Evolutionary conservation across 2,329 filamentous ascomycete genomes (phyloP).

Genomic region (Scedosporium dehoogii): DNA sequence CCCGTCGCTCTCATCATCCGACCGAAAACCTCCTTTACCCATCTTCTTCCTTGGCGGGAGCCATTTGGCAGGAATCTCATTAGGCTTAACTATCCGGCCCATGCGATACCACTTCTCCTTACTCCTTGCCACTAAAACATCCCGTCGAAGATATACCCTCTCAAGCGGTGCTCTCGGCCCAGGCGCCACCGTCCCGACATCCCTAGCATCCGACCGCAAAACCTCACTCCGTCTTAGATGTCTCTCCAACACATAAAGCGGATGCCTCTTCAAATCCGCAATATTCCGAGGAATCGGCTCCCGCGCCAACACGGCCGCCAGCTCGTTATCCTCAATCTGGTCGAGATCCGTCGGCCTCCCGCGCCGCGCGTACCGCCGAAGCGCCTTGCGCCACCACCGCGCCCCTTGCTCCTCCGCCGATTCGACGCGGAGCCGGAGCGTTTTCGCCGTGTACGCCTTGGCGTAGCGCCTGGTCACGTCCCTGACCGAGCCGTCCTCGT

Average conservation of each 20-base stretch:
- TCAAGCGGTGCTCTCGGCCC: conserved; percentile 57
- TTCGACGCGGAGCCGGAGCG: conserved; percentile 72
- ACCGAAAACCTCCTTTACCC: conserved; percentile 14
- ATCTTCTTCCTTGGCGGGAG: conserved; percentile 30
- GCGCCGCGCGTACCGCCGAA: conserved; percentile 36
- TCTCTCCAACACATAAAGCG: conserved; percentile 71
- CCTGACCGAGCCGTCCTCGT: conserved; percentile 64
- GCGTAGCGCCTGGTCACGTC: conserved; percentile 85
- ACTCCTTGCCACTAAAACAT: conserved; percentile 70
- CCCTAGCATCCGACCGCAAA: conserved; percentile 56
- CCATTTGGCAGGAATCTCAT: conserved; percentile 76
- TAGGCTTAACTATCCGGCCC: conserved; percentile 66
- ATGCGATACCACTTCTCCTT: conserved; percentile 86
- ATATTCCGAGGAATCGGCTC: conserved; percentile 84
- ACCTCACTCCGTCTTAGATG: conserved; percentile 80
- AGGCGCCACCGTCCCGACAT: conserved; percentile 68
- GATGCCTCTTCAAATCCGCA: conserved; percentile 79
- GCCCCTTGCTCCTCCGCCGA: conserved; percentile 34
- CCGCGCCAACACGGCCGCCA: conserved; percentile 58
- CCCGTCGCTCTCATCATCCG: conserved; percentile 11
- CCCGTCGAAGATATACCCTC: conserved; percentile 68
- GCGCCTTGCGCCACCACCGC: conserved; percentile 43
- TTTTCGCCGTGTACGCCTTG: conserved; percentile 86
- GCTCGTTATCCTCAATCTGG: conserved; percentile 71
- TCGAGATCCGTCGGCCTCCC: conserved; percentile 52